Percentiles rank a stretch among this genome's conserved stretches.
Conservation (phyloP, 2,329 filamentous ascomycete species). For the Xylaria sp. region DNA sequence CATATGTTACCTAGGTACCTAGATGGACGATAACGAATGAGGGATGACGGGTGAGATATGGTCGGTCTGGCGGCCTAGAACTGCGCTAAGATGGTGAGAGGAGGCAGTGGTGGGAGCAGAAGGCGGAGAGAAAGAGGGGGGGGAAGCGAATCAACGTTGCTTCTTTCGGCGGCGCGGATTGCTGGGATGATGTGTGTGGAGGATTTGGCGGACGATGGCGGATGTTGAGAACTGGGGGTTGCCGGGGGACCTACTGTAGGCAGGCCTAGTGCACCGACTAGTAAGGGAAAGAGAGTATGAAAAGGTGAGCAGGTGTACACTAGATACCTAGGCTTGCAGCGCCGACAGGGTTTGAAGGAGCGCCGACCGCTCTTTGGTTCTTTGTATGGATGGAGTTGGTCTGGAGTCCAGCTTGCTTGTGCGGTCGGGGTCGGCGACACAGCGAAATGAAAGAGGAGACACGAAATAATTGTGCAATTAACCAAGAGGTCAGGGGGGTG, state of each 20-base stretch:
- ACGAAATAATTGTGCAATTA: slow-evolving; percentile 1
- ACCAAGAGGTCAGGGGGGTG: neutral
- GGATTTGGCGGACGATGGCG: neutral
- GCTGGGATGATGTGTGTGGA: too few species aligned
- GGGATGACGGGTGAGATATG: slow-evolving; percentile 11
- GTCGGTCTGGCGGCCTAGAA: slow-evolving; percentile 6
- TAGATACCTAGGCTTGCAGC: neutral
- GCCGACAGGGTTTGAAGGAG: neutral
- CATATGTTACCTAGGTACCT: slow-evolving; percentile 7
- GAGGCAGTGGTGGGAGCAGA: neutral
- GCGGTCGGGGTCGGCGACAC: neutral
- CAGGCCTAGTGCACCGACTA: neutral
- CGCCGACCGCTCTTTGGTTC: slow-evolving; percentile 24
- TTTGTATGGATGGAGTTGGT: neutral
- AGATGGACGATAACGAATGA: slow-evolving; percentile 17
- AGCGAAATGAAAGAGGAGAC: slow-evolving; percentile 9
- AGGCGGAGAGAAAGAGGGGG: slow-evolving; percentile 27
- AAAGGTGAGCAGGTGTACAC: neutral
- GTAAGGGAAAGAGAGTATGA: too few species aligned
- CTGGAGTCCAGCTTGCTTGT: too few species aligned
- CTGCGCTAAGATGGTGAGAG: neutral
- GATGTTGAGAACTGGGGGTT: too few species aligned
- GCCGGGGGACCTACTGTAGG: too few species aligned
- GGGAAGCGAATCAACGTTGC: slow-evolving; percentile 17
- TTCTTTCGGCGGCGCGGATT: slow-evolving; percentile 21